Conservation (phyloP, 2,329 filamentous ascomycete genomes). For the Furcasterigmium furcatum region DNA sequence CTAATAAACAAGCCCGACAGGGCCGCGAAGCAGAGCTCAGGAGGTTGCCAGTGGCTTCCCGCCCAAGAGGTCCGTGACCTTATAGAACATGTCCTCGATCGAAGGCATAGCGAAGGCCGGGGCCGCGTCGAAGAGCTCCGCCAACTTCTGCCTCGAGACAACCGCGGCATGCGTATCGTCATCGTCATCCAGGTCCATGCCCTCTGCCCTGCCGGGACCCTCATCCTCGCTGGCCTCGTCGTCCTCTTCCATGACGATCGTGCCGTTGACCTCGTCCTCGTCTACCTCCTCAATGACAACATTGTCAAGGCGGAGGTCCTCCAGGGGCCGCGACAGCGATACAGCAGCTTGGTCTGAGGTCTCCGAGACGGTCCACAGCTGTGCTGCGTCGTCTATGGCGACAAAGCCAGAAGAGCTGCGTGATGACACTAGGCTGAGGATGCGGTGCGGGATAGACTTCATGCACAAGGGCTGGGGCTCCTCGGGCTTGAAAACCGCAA, state of each 20-base stretch:
- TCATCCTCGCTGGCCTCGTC: conserved; percentile 41
- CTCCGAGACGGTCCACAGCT: conserved; percentile 62
- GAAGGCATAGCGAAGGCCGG: conserved; percentile 68
- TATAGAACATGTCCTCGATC: conserved; percentile 73
- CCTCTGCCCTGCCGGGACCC: conserved; percentile 33
- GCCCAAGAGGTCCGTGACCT: conserved; percentile 63
- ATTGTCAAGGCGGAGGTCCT: conserved; percentile 48
- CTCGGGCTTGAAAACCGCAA: conserved; percentile 66
- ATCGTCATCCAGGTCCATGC: conserved; percentile 44
- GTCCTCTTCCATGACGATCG: conserved; percentile 27
- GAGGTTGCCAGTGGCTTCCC: conserved; percentile 43
- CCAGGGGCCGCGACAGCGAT: conserved; percentile 51
- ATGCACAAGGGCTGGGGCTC: conserved; percentile 56
- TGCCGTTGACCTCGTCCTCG: conserved; percentile 16
- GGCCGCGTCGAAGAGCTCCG: conserved; percentile 67
- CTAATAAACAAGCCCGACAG: no score
- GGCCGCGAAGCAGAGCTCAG: not conserved
- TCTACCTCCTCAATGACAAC: conserved; percentile 21
- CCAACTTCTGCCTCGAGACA: conserved; percentile 64
- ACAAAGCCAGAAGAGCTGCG: conserved; percentile 69
- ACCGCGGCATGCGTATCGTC: conserved; percentile 55
- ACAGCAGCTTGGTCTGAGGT: conserved; percentile 52
- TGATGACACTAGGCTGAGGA: conserved; percentile 65
- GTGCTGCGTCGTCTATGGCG: conserved; percentile 70
- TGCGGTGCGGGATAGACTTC: conserved; percentile 51